phyloP scores from a whole-genome alignment of 331 rosid species.

The Malus hybrid region DNA sequence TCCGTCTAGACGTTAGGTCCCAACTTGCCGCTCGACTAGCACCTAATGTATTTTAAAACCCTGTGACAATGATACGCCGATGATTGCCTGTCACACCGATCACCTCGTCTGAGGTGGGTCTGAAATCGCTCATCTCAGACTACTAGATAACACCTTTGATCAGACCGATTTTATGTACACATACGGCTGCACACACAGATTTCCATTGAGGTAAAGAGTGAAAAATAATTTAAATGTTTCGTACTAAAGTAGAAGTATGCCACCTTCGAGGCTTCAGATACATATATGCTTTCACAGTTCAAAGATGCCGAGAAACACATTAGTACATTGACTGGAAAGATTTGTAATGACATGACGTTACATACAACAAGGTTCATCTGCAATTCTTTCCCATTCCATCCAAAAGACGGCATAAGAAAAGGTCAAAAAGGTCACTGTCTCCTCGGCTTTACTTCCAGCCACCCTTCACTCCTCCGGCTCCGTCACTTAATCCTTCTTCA shows the following conservation, averaged over 20 bases:
- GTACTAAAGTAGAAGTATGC: neutral
- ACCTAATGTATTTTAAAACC: no score
- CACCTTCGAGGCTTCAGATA: neutral
- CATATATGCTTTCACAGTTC: neutral
- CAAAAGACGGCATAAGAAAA: neutral
- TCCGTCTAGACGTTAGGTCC: no score
- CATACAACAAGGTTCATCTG: constrained; percentile 3
- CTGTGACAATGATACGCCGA: no score
- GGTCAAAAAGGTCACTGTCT: neutral
- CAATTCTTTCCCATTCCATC: neutral
- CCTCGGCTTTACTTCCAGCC: neutral
- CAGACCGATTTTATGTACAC: no score
- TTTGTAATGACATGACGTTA: neutral
- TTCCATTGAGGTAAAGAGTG: no score
- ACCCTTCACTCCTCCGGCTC: constrained; percentile 37
- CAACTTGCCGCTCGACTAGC: no score
- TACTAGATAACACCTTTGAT: no score
- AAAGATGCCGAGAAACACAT: neutral
- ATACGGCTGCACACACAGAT: no score
- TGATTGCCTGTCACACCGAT: no score
- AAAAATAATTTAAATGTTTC: no score
- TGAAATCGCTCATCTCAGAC: no score
- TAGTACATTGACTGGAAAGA: neutral
- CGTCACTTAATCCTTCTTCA: constrained; percentile 41
- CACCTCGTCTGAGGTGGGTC: no score